Percentiles rank a stretch among this genome's conserved stretches.
Conservation (phyloP, 106 monocot genomes). For the Phalaenopsis aphrodite region DNA sequence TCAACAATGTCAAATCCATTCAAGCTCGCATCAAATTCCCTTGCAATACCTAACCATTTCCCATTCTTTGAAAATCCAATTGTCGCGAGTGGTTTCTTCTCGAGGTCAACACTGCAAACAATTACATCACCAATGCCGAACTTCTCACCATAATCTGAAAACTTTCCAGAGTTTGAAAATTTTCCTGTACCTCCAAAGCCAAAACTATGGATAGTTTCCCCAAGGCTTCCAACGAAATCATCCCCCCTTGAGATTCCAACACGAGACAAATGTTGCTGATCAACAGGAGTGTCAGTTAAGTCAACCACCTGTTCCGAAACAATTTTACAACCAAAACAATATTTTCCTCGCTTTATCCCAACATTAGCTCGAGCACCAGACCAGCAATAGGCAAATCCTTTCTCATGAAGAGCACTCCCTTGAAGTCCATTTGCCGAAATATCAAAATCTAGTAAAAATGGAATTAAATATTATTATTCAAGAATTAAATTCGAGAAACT, state of each 20-base stretch:
- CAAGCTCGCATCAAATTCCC: conserved; percentile 42
- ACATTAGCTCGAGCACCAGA: conserved; percentile 68
- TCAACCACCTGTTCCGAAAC: conserved; percentile 44
- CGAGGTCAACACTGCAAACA: conserved; percentile 56
- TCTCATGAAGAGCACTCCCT: conserved; percentile 42
- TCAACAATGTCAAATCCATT: conserved; percentile 34
- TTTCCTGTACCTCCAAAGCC: conserved; percentile 76
- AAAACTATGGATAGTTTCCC: conserved; percentile 50
- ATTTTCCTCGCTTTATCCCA: conserved; percentile 58
- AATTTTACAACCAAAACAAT: conserved; percentile 75
- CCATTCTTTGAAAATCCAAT: conserved; percentile 65
- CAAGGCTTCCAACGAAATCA: conserved; percentile 50
- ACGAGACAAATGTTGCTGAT: conserved; percentile 56
- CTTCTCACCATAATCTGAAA: conserved; percentile 45
- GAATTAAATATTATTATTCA: neutral
- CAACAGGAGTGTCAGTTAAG: conserved; percentile 44
- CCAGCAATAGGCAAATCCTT: conserved; percentile 82
- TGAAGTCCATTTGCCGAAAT: conserved; percentile 38
- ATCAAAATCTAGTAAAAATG: conserved; percentile 40
- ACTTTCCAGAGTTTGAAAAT: conserved; percentile 41
- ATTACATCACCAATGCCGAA: conserved; percentile 57
- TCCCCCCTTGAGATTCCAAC: conserved; percentile 60
- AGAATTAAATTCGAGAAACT: neutral
- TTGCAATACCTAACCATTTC: conserved; percentile 39
- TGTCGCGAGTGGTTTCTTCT: conserved; percentile 33